phyloP scores from a whole-genome alignment of 2,329 filamentous ascomycete species.

The Claviceps africana region DNA sequence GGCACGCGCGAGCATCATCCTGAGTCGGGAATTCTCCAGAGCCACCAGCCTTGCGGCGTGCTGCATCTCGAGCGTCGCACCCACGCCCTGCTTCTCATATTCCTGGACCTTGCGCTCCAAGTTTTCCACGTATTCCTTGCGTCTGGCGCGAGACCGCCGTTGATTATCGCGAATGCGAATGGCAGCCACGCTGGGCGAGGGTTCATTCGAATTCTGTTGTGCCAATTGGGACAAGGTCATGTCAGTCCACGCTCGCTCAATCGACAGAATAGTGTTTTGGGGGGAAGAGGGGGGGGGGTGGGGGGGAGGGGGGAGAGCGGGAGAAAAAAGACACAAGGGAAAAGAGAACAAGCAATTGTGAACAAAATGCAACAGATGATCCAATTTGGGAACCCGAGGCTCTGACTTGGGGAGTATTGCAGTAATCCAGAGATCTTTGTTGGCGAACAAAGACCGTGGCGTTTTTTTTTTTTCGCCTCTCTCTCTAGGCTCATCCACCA shows the following conservation, averaged over 20 bases:
- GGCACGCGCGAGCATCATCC: conserved; percentile 25
- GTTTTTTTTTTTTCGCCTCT: background rate
- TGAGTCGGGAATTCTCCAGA: conserved; percentile 32
- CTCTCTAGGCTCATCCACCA: background rate
- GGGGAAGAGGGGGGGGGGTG: too few relatives aligned
- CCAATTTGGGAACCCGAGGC: background rate
- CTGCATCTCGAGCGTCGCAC: conserved; percentile 40
- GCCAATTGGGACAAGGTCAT: background rate
- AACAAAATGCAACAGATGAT: background rate
- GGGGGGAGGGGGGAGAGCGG: background rate
- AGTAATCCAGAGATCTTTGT: background rate
- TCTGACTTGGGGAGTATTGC: background rate
- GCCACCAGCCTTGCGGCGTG: conserved; percentile 34
- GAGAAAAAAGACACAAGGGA: background rate
- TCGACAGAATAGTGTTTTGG: background rate
- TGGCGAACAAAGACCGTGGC: background rate
- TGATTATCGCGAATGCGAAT: conserved; percentile 37
- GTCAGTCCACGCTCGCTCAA: background rate
- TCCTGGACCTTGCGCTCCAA: conserved; percentile 32
- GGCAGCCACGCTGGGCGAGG: conserved; percentile 18
- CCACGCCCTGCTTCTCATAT: conserved; percentile 32
- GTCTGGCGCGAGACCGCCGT: conserved; percentile 36
- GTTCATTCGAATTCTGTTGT: conserved; percentile 6
- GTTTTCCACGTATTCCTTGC: conserved; percentile 33
- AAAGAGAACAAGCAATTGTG: background rate